These are phyloP conservation scores for Leonotis leonurus DNA, from an alignment of 257 asterid species.

Conservation along the genomic window DNA sequence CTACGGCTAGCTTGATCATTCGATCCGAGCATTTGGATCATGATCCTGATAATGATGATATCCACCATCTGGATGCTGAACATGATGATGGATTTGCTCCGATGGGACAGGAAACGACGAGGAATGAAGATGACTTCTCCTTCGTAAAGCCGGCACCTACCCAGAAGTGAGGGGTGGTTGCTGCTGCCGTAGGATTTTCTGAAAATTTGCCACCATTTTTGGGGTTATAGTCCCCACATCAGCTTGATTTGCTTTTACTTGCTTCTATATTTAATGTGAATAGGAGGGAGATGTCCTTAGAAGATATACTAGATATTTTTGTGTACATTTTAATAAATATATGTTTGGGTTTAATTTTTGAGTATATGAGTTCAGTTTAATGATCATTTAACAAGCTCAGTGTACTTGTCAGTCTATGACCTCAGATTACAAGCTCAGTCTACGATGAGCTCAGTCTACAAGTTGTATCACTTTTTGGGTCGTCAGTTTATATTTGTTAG, in stretches of 20 bases:
- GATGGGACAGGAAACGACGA: conserved; percentile 18
- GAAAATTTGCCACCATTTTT: background rate
- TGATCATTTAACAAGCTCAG: too few species aligned
- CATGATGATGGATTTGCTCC: conserved; percentile 14
- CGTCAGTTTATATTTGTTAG: too few species aligned
- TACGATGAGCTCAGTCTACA: too few species aligned
- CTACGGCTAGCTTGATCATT: conserved; percentile 36
- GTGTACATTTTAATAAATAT: conserved; percentile 15
- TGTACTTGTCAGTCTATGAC: too few species aligned
- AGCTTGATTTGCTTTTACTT: background rate
- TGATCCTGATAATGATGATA: conserved; percentile 20
- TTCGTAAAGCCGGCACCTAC: conserved; percentile 47
- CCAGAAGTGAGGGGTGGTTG: conserved; percentile 24
- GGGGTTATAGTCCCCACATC: too few species aligned
- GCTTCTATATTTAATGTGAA: conserved; percentile 1
- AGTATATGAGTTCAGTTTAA: too few species aligned
- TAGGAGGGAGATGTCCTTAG: too few species aligned
- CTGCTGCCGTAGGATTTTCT: too few species aligned
- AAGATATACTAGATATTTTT: conserved; percentile 2
- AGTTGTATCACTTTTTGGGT: too few species aligned
- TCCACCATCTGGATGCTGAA: conserved; percentile 23
- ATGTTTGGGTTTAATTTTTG: too few species aligned
- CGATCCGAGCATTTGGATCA: conserved; percentile 16
- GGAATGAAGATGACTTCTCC: conserved; percentile 60
- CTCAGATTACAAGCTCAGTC: too few species aligned